Base-by-base conservation (phyloP, 352 stramenopile genomes). In the Pythium aquatile region DNA sequence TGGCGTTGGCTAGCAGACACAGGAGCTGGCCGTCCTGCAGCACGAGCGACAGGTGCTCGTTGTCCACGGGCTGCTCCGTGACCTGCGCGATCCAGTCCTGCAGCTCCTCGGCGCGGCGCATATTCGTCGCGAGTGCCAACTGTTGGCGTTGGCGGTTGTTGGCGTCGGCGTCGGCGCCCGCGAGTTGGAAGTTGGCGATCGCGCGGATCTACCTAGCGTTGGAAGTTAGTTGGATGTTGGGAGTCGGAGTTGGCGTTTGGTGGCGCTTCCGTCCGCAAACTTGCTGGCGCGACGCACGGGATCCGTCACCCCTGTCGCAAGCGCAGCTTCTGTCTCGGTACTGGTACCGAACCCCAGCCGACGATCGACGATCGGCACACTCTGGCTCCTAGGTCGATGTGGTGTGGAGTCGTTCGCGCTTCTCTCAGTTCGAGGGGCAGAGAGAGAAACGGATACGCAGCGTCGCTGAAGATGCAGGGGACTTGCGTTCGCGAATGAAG, bases 21-120 rank as follows among this genome's bases (percentile, higher is more conserved):
- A 96, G 79, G 52, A 94, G 76, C 67, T 96, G 87, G 20, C 87
- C 87, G 66, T 96, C 81, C 63, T 92, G 84, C 33, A 96, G 74
- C 72, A 92, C 79, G 17, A 87, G 75, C 37, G 81, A 91, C 28
- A 96, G 70, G 72, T 96, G 85, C 67, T 93, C 85, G 35, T 81
- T 73, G 48, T 88, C 82, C 52, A 83, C 83, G 40, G 73, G 51
- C 66, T 90, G 74, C 61, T 85, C 80, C 26, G 83, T 94, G 55
- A 93, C 78, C 69, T 83, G 83, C 60, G 78, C 89, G 75, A 94
- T 86, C 85, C 85, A 94, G 33, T 90, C 85, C 70, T 92, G 82
- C 29, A 94, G 66, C 66, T 94, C 85, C 68, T 94, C 85, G 28
- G 82, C 82, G 70, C 85, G 85, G 32, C 77, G 81, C 73, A 91